Conservation (phyloP, 192 early-diverging fungal species). For the Coemansia sp. region DNA sequence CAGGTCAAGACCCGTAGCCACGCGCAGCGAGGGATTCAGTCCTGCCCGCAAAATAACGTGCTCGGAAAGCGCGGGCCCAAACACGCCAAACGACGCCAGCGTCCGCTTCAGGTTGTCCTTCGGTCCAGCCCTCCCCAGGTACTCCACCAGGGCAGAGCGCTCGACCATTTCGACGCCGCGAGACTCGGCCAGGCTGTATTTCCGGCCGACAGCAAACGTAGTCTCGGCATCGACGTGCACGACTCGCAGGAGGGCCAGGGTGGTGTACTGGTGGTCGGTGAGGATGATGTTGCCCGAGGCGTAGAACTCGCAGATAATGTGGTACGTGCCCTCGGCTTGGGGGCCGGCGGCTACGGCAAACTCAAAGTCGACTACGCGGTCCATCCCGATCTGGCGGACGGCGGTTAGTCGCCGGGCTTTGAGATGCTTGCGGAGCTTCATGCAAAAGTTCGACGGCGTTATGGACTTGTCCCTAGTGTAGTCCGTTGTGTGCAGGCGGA, state of each 20-base stretch:
- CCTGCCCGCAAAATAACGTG: conserved; percentile 70
- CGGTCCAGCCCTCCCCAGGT: conserved; percentile 57
- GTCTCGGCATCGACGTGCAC: conserved; percentile 78
- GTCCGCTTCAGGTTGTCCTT: conserved; percentile 69
- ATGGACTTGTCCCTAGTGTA: conserved; percentile 84
- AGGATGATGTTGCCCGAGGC: conserved; percentile 93
- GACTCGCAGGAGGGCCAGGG: conserved; percentile 80
- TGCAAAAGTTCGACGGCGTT: conserved; percentile 81
- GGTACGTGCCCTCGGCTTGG: conserved; percentile 56
- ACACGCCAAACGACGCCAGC: conserved; percentile 58
- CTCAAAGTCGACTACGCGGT: conserved; percentile 90
- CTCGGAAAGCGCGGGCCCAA: conserved; percentile 87
- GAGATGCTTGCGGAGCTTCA: conserved; percentile 93
- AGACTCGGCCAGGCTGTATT: conserved; percentile 52
- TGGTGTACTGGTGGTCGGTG: conserved; percentile 83
- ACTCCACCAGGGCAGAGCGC: conserved; percentile 53
- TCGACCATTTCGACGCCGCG: conserved; percentile 60
- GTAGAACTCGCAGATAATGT: conserved; percentile 77
- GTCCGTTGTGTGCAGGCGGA: conserved; percentile 88
- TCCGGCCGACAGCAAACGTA: conserved; percentile 81
- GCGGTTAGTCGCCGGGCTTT: conserved; percentile 73
- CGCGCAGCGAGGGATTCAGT: conserved; percentile 61
- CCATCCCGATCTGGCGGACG: conserved; percentile 82
- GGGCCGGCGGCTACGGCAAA: conserved; percentile 65
- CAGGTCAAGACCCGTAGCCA: conserved; percentile 62